Evolutionary conservation across 306 rosid genomes (phyloP), one percentile per base, ranked within the genome.

Genomic region (Senna siamea): DNA sequence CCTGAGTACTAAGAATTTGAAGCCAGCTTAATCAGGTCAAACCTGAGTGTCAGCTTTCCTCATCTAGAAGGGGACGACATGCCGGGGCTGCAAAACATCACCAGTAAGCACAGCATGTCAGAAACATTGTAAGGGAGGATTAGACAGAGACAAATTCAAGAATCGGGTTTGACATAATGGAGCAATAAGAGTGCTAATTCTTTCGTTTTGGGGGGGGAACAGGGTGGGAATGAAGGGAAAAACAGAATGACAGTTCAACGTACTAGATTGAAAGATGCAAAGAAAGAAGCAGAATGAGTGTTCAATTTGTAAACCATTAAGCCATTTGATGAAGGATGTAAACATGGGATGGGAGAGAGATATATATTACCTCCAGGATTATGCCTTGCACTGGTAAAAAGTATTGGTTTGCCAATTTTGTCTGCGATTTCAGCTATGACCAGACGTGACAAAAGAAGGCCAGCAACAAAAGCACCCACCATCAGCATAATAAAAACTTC

Each of bases 381-480:
- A 66, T 78, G 88, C 43, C 6, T 78, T 38, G 44, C 79, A 18
- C 19, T 44, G 46, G 83, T 70, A 23, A 38, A 80, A 58, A 86
- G 52, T 15, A 50, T 47, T 4, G 75, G 77, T 78, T 75, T 89
- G 63, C 70, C 28, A 13, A 71, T 52, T 76, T 38, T 88, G 74
- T 92, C 96, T 14, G 72, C 19, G 9, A 92, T 75, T 78, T 88
- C 96, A 62, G 86, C 83, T 18, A 86, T 43, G 41, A 89, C 89
- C 80, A 88, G 62, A 47, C 82, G 93, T 1, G 96, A 59, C 61
- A 92, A 70, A 55, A 92, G 89, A 68, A 92, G 89, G 43, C 87
- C 90, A 6, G 93, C 88, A 77, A 85, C 57, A 65, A 92, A 85
- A 76, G 96, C 97, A n/a, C 97, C 84, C 9, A 80, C 0, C 57